Conservation (phyloP, 306 rosid genomes). For the Prunus campanulata region DNA sequence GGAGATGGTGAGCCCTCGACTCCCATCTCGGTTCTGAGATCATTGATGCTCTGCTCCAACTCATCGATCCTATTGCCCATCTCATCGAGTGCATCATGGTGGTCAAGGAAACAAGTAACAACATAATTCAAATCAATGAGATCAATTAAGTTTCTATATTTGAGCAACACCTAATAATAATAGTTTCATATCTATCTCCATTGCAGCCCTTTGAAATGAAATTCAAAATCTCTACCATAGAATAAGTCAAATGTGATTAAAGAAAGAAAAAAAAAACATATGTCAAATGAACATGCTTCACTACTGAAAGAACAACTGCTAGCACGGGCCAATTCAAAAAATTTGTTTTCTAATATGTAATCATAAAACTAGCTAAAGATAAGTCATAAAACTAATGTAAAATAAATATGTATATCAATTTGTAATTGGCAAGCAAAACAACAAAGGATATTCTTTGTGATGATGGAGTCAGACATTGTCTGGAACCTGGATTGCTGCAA, state of each 20-base stretch:
- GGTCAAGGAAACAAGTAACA: constrained; percentile 32
- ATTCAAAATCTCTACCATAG: background rate
- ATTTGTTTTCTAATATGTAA: background rate
- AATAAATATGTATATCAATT: background rate
- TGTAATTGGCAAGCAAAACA: background rate
- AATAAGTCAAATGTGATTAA: background rate
- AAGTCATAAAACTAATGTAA: background rate
- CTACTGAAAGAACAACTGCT: background rate
- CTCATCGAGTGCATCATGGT: constrained; percentile 42
- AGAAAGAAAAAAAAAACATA: background rate
- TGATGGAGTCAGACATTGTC: constrained; percentile 51
- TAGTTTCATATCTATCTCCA: background rate
- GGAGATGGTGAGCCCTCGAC: constrained; percentile 34
- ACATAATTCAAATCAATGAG: background rate
- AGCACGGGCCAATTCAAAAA: background rate
- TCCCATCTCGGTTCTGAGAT: constrained; percentile 43
- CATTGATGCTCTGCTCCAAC: constrained; percentile 50
- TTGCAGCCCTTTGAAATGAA: background rate
- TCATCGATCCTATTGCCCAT: constrained; percentile 52
- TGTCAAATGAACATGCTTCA: background rate
- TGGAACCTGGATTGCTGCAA: constrained; percentile 55
- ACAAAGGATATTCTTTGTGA: constrained; percentile 57
- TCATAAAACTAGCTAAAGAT: background rate
- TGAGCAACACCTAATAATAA: background rate
- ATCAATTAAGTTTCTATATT: background rate